Evolutionary conservation across 768 basidiomycete genomes (phyloP), one percentile per base, ranked within the genome.

Genomic region (Pluteus cervinus): DNA sequence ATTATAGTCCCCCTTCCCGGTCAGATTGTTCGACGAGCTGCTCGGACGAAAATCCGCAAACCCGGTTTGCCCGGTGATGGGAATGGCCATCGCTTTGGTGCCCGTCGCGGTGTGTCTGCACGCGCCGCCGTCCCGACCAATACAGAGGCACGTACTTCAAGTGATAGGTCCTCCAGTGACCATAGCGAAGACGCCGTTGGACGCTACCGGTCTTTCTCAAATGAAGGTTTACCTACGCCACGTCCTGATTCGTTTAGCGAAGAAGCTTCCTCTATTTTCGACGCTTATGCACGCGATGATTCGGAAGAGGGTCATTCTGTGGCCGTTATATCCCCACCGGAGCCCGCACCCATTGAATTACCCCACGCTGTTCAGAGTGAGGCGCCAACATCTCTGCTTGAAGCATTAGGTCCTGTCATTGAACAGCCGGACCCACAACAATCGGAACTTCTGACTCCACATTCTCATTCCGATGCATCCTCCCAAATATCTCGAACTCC

Each of bases 1-100:
- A 86, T 96, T 51, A 87, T 96, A 43, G 77, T 86, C 14, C 86
- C 89, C 30, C 84, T 81, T 17, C 90, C 89, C 1, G 87, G 87
- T 5, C 86, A 81, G 57, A 90, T 92, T 48, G 71, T 99, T 9
- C 85, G 91, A 15, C 84, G 96, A 24, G 78, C 91, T 7, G 91
- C 91, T 4, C 79, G 94, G 10, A 99, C 96, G 1, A 92, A 91
- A 66, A 96, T 98, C 49, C 83, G 94, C 24, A 99, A 98, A 63
- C 69, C 81, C 10, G 75, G 77, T 4, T 57, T 83, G 5, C 70
- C 75, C 10, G 86, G 79, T 16, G 88, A 86, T 58, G 86, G 84
- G 8, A 79, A 75, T 23, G 86, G 86, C 2, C 88, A 88, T 69
- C 81, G 90, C 8, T 93, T 93, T 60, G 71, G 73, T 24, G 59